These are phyloP conservation scores for Chrysophaeum taylorii DNA, from an alignment of 352 stramenopile genomes.

Conservation along the genomic window DNA sequence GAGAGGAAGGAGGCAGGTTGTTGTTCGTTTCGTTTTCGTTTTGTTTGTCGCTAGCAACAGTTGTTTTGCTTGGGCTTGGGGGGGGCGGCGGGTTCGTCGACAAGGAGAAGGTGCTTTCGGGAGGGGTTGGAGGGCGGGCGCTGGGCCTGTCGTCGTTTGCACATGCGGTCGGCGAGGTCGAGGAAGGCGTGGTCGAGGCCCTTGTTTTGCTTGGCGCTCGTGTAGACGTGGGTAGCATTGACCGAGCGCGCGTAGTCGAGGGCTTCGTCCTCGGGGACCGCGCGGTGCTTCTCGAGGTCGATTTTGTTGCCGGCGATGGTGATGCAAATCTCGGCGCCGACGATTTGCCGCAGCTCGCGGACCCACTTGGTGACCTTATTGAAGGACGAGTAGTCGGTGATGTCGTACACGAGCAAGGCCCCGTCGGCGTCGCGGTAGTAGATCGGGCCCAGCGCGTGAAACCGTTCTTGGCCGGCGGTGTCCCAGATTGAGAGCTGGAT, in stretches of 20 bases:
- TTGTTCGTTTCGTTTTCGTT: too few relatives aligned
- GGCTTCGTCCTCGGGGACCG: conserved; percentile 69
- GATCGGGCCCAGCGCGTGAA: conserved; percentile 65
- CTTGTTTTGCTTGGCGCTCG: conserved; percentile 77
- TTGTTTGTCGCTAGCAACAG: too few relatives aligned
- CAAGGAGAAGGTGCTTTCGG: too few relatives aligned
- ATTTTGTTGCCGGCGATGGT: conserved; percentile 80
- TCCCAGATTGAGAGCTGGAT: conserved; percentile 74
- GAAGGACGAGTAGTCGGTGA: conserved; percentile 68
- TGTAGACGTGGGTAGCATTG: conserved; percentile 68
- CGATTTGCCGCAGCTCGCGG: conserved; percentile 73
- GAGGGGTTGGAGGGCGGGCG: too few relatives aligned
- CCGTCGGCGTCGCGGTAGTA: conserved; percentile 62
- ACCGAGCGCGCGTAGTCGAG: conserved; percentile 42
- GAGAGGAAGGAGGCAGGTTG: too few relatives aligned
- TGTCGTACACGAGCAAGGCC: conserved; percentile 77
- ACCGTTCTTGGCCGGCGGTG: conserved; percentile 58
- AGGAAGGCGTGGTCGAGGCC: conserved; percentile 75
- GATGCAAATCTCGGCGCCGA: conserved; percentile 75
- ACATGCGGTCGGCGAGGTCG: conserved; percentile 10
- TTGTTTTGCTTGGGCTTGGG: too few relatives aligned
- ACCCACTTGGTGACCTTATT: conserved; percentile 81
- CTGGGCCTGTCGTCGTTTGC: not conserved
- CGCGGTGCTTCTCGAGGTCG: conserved; percentile 71
- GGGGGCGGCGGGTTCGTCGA: too few relatives aligned